Percentiles rank a stretch among this genome's conserved stretches.
phyloP scores from a whole-genome alignment of 345 rosid species.

The Eucalyptus cloeziana region DNA sequence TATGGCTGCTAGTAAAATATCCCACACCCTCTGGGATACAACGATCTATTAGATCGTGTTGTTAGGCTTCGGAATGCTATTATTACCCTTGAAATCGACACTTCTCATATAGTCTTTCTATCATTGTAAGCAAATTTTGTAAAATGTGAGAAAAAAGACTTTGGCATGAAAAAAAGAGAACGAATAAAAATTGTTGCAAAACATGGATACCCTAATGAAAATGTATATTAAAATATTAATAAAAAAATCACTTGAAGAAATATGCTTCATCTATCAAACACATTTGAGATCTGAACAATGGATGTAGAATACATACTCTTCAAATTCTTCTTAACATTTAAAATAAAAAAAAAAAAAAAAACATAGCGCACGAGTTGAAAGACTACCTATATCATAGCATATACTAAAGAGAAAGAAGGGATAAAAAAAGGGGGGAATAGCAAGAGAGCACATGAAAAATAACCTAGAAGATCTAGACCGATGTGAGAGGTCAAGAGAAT shows the following conservation, averaged over 20 bases:
- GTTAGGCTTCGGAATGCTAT: no score
- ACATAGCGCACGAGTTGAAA: accelerated
- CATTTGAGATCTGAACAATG: not conserved
- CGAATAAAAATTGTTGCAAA: no score
- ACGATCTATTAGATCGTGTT: no score
- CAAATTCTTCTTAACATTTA: not conserved
- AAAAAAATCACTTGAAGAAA: not conserved
- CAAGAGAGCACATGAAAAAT: not conserved
- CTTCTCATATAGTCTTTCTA: no score
- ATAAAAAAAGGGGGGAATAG: no score
- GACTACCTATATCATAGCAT: not conserved
- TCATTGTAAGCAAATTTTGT: no score
- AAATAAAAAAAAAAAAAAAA: not conserved
- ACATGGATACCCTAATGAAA: not conserved
- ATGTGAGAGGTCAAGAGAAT: not conserved
- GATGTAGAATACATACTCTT: not conserved
- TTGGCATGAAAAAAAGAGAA: no score
- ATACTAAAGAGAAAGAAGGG: not conserved
- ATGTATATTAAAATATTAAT: not conserved
- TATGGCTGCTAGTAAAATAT: no score
- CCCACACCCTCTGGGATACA: no score
- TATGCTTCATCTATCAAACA: not conserved
- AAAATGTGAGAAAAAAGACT: no score
- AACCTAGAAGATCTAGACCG: not conserved
- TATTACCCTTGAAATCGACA: no score